Evolutionary conservation across 2,329 filamentous ascomycete species (phyloP).

Genomic region (Hortaea sp.): DNA sequence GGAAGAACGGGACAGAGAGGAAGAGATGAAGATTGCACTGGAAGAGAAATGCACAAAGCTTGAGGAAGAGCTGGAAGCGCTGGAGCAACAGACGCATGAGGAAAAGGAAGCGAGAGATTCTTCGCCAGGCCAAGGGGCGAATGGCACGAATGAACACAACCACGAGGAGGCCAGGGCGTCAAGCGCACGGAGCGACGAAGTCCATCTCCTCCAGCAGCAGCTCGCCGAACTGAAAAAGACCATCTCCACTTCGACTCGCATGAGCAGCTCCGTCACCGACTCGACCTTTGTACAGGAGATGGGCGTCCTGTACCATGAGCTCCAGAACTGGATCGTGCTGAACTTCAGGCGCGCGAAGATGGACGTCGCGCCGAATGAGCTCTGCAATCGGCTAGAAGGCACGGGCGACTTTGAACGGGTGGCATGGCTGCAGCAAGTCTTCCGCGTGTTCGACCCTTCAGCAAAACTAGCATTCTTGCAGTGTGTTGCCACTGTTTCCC

Average conservation of each 20-base stretch:
- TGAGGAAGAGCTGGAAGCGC: constrained; percentile 4
- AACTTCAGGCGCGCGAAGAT: constrained; percentile 57
- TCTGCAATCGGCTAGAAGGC: constrained; percentile 13
- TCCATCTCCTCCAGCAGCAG: constrained; percentile 36
- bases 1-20: constrained; percentile 14
- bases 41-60: constrained; percentile 6
- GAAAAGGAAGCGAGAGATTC: background rate
- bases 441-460: constrained; percentile 42
- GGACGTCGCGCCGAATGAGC: constrained; percentile 11
- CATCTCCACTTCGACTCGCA: constrained; percentile 56
- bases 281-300: constrained; percentile 56
- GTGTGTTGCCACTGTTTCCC: constrained; percentile 48
- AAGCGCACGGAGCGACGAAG: constrained; percentile 5
- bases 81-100: background rate
- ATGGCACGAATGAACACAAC: background rate
- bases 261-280: constrained; percentile 53
- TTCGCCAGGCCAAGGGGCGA: background rate
- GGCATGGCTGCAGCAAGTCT: constrained; percentile 28
- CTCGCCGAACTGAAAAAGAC: constrained; percentile 60
- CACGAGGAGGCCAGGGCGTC: background rate
- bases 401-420: constrained; percentile 12
- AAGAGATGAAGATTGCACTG: constrained; percentile 9
- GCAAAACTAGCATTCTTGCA: constrained; percentile 55
- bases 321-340: constrained; percentile 66
- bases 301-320: constrained; percentile 50